Conservation (phyloP, 148 eudicot species). For the Pharnaceum exiguum region DNA sequence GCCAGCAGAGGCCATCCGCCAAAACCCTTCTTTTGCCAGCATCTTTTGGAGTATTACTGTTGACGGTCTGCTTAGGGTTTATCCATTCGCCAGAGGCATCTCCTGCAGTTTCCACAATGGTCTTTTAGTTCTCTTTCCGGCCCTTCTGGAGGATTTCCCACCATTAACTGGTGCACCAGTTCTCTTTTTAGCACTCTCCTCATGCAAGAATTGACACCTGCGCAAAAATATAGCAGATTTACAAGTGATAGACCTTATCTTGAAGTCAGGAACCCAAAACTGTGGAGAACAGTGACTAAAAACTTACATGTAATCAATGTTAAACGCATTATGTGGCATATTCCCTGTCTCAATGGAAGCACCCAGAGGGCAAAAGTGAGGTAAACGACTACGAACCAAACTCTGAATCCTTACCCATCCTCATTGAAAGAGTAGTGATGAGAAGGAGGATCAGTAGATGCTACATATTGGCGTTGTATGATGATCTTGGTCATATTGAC, state of each 20-base stretch:
- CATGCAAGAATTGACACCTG: constrained; percentile 80
- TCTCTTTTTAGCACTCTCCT: constrained; percentile 37
- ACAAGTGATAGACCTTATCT: neutral
- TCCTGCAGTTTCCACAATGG: constrained; percentile 26
- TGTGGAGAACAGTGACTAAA: constrained; percentile 10
- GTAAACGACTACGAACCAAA: constrained; percentile 66
- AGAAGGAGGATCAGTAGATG: constrained; percentile 50
- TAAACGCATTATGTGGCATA: constrained; percentile 35
- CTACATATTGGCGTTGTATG: constrained; percentile 21
- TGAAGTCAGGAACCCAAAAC: neutral
- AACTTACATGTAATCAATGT: constrained; percentile 77
- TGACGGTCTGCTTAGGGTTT: constrained; percentile 40
- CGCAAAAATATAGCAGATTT: constrained; percentile 10
- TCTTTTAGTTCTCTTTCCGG: constrained; percentile 34
- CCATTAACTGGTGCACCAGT: constrained; percentile 23
- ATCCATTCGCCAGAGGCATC: constrained; percentile 58
- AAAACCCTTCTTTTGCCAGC: constrained; percentile 85
- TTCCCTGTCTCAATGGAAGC: constrained; percentile 25
- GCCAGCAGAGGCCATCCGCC: constrained; percentile 65
- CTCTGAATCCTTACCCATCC: constrained; percentile 62
- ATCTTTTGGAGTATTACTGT: constrained; percentile 58
- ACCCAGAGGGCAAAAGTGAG: constrained; percentile 63
- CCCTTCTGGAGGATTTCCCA: constrained; percentile 32
- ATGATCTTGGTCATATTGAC: constrained; percentile 12
- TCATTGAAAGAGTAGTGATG: constrained; percentile 67